Evolutionary conservation across 129 eudicot species (phyloP).

Genomic region (Flaveria bidentis): DNA sequence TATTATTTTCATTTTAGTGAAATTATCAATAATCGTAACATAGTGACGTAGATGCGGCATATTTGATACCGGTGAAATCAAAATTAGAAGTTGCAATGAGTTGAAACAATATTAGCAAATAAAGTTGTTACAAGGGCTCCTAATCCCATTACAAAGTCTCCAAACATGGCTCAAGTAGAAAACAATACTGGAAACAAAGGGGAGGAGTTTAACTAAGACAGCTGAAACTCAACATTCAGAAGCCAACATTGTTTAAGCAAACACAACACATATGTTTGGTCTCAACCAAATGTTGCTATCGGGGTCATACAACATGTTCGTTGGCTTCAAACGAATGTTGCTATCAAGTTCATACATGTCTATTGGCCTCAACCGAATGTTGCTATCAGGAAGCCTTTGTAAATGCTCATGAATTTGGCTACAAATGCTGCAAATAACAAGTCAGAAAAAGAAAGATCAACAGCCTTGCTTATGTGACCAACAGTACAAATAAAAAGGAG

Average conservation of each 20-base stretch:
- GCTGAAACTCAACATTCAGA: neutral
- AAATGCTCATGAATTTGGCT: constrained; percentile 98
- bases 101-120: neutral
- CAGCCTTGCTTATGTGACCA: neutral
- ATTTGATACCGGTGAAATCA: neutral
- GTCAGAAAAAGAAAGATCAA: constrained; percentile 2
- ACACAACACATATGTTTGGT: constrained; percentile 2
- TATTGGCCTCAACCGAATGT: constrained; percentile 64
- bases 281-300: constrained; percentile 79
- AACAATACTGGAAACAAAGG: constrained; percentile 9
- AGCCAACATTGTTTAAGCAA: constrained; percentile 9
- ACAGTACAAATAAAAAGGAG: neutral
- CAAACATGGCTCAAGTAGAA: constrained; percentile 15
- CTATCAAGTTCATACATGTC: constrained; percentile 33
- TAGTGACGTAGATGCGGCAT: neutral
- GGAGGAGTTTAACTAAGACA: neutral
- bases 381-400: constrained; percentile 82
- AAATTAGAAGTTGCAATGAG: neutral
- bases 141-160: constrained; percentile 12
- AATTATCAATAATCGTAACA: neutral
- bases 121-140: constrained; percentile 3
- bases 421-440: constrained; percentile 75
- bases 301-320: constrained; percentile 22
- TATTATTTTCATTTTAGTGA: neutral
- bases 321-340: constrained; percentile 69